phyloP scores from a whole-genome alignment of 352 stramenopile genomes.

The Plasmopara halstedii region DNA sequence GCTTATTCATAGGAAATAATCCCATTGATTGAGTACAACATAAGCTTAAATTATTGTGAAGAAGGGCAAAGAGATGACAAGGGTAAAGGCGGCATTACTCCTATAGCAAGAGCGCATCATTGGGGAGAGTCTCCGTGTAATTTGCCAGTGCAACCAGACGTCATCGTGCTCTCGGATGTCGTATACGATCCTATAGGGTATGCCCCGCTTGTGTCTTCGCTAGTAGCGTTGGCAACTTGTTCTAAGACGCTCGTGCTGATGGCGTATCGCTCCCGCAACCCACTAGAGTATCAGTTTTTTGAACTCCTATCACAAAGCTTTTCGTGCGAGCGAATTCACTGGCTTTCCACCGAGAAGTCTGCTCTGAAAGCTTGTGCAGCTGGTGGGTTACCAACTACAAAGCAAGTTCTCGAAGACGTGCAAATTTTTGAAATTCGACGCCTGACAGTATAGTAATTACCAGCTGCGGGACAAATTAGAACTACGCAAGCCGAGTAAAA shows the following conservation, averaged over 20 bases:
- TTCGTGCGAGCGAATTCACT: conserved; percentile 40
- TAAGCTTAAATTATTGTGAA: conserved; percentile 48
- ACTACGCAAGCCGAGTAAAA: neutral
- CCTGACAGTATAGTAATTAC: conserved; percentile 12
- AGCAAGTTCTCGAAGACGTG: conserved; percentile 47
- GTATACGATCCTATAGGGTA: conserved; percentile 79
- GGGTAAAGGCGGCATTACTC: conserved; percentile 12
- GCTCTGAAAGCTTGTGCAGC: conserved; percentile 7
- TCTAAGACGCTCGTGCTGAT: conserved; percentile 52
- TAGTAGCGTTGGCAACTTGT: conserved; percentile 29
- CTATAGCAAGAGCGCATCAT: conserved; percentile 32
- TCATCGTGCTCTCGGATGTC: conserved; percentile 72
- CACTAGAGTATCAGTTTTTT: conserved; percentile 80
- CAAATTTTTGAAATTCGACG: conserved; percentile 59
- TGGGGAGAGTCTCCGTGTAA: conserved; percentile 43
- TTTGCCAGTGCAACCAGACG: conserved; percentile 38
- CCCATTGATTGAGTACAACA: conserved; percentile 70
- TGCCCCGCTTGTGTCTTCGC: conserved; percentile 48
- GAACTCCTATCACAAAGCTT: conserved; percentile 41
- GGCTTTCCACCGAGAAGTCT: conserved; percentile 18
- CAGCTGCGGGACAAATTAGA: neutral
- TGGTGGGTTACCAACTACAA: conserved; percentile 9
- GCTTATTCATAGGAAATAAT: conserved; percentile 41
- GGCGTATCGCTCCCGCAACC: conserved; percentile 69
- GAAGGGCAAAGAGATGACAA: neutral